These are phyloP conservation scores for Podila epicladia DNA, from an alignment of 192 early-diverging fungal species.

Conservation along the genomic window DNA sequence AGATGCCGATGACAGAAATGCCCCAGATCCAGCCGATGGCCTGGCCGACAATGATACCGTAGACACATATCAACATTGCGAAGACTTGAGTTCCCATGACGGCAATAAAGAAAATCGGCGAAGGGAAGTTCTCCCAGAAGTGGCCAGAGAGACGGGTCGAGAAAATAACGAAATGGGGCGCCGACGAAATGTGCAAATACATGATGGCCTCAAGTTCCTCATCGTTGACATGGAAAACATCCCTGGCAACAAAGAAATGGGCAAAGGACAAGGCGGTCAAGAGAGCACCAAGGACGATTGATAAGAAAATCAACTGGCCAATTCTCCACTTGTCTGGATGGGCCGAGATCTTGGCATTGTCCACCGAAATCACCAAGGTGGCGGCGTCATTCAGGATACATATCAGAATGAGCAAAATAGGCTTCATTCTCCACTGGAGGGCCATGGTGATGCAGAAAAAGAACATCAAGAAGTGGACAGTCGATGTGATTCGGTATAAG, in stretches of 20 bases:
- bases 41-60: conserved; percentile 68
- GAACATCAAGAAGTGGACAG: conserved; percentile 96
- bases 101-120: conserved; percentile 81
- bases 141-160: conserved; percentile 87
- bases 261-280: conserved; percentile 85
- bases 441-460: conserved; percentile 92
- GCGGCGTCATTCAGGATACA: conserved; percentile 93
- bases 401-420: conserved; percentile 87
- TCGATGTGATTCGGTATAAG: conserved; percentile 95
- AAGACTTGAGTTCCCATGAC: conserved; percentile 92
- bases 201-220: conserved; percentile 87
- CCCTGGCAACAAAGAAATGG: conserved; percentile 82
- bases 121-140: conserved; percentile 91
- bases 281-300: conserved; percentile 77
- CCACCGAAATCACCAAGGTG: conserved; percentile 92
- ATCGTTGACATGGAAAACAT: conserved; percentile 66
- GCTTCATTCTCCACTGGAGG: conserved; percentile 84
- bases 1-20: conserved; percentile 74
- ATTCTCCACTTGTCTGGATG: conserved; percentile 96
- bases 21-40: conserved; percentile 83
- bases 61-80: conserved; percentile 86
- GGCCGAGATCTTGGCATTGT: conserved; percentile 93
- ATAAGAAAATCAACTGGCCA: conserved; percentile 89
- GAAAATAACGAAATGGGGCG: conserved; percentile 96
- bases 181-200: conserved; percentile 93